Conservation (phyloP, 2,329 filamentous ascomycete genomes). For the Cadophora luteo-olivacea region DNA sequence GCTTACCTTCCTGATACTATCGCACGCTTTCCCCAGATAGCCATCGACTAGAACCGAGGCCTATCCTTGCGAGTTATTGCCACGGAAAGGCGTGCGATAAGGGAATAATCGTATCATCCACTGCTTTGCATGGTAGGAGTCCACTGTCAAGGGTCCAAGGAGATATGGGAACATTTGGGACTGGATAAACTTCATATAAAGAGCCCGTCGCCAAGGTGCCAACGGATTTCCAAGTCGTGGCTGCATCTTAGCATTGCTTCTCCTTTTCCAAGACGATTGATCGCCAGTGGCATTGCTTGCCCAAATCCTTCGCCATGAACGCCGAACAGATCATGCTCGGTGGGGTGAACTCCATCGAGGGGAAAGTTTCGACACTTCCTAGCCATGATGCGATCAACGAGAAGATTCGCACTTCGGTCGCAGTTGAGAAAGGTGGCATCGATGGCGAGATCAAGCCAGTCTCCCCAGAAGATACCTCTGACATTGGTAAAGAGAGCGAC, state of each 20-base stretch:
- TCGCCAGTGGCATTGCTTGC: slow-evolving; percentile 2
- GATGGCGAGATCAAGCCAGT: slow-evolving; percentile 38
- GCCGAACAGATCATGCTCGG: slow-evolving; percentile 37
- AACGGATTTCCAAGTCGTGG: neutral
- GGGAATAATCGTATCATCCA: neutral
- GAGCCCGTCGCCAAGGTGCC: slow-evolving; percentile 1
- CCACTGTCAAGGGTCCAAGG: neutral
- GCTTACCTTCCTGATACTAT: neutral
- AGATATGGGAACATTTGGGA: neutral
- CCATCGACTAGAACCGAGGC: neutral
- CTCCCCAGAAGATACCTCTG: slow-evolving; percentile 26
- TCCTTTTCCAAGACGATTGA: neutral
- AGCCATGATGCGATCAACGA: slow-evolving; percentile 44
- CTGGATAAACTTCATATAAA: neutral
- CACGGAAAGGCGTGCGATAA: slow-evolving; percentile 6
- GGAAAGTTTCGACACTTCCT: slow-evolving; percentile 43
- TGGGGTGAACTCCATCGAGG: slow-evolving; percentile 42
- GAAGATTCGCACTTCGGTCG: slow-evolving; percentile 36
- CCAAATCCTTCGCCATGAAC: neutral
- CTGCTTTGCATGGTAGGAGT: neutral
- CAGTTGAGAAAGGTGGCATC: slow-evolving; percentile 17
- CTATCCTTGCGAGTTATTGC: neutral
- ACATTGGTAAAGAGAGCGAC: slow-evolving; percentile 44
- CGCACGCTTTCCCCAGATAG: neutral
- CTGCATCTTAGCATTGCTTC: neutral